These are phyloP conservation scores for Torulaspora gathmanii DNA, from an alignment of 805 yeast genomes.

Conservation along the genomic window DNA sequence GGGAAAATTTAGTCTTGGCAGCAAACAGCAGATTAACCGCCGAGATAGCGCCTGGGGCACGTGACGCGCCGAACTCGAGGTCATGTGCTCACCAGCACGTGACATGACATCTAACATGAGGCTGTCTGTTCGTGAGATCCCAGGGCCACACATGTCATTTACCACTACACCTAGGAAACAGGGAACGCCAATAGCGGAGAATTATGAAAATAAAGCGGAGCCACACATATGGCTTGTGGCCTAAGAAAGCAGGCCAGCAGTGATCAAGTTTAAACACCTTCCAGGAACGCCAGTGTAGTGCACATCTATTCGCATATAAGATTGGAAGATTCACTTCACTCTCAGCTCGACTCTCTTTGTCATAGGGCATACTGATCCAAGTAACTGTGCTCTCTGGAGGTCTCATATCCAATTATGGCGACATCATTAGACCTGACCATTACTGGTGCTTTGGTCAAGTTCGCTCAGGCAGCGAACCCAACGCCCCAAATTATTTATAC, in stretches of 20 bases:
- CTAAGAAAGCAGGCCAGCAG: not conserved
- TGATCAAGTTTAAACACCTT: not conserved
- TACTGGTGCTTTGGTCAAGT: slow-evolving; percentile 14
- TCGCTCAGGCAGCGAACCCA: slow-evolving; percentile 13
- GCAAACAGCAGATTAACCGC: not conserved
- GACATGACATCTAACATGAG: not conserved
- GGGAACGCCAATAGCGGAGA: not conserved
- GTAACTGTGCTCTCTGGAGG: not conserved
- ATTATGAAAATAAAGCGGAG: not conserved
- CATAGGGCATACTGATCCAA: not conserved
- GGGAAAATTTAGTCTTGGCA: not conserved
- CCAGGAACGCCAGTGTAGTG: not conserved
- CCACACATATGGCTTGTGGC: slow-evolving; percentile 12
- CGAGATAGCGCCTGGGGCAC: not conserved
- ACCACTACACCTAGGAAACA: not conserved
- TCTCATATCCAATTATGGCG: slow-evolving; percentile 4
- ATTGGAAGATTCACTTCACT: not conserved
- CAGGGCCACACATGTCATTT: slow-evolving; percentile 1
- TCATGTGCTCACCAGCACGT: not conserved
- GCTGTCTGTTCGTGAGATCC: not conserved
- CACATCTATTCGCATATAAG: not conserved
- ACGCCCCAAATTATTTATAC: slow-evolving; percentile 21
- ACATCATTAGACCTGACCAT: slow-evolving; percentile 9
- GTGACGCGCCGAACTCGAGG: not conserved
- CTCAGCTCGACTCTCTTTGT: too few species aligned